These are phyloP conservation scores for Candida insectorum DNA, from an alignment of 805 yeast species.

Conservation along the genomic window DNA sequence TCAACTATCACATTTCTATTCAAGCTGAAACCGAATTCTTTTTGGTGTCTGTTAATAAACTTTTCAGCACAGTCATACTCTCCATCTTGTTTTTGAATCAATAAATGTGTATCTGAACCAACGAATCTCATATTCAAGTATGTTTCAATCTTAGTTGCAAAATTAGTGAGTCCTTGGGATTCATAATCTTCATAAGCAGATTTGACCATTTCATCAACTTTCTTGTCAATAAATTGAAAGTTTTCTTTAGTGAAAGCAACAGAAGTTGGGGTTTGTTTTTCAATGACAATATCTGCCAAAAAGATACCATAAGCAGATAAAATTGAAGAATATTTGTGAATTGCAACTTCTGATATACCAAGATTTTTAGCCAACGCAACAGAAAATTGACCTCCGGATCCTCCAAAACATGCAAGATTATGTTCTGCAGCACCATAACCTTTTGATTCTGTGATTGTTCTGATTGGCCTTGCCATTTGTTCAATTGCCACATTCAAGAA, in stretches of 20 bases:
- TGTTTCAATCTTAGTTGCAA: conserved; percentile 52
- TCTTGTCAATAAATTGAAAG: conserved; percentile 37
- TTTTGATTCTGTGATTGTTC: conserved; percentile 34
- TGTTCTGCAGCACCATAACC: conserved; percentile 29
- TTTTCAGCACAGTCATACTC: conserved; percentile 19
- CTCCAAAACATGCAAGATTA: conserved; percentile 33
- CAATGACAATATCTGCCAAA: conserved; percentile 32
- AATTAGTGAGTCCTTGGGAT: conserved; percentile 48
- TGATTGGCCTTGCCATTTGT: conserved; percentile 32
- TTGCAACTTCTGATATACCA: conserved; percentile 25
- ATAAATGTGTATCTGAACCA: conserved; percentile 86
- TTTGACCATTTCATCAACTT: conserved; percentile 43
- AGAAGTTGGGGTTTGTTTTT: conserved; percentile 34
- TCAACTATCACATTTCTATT: conserved; percentile 35
- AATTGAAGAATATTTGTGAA: conserved; percentile 32
- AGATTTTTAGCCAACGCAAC: conserved; percentile 27
- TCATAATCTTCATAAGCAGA: conserved; percentile 37
- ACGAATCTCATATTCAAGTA: conserved; percentile 76
- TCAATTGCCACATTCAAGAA: conserved; percentile 33
- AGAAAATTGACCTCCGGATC: conserved; percentile 36
- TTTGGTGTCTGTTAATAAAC: conserved; percentile 27
- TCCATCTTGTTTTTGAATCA: conserved; percentile 46
- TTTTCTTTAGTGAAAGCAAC: conserved; percentile 17
- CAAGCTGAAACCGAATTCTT: conserved; percentile 36
- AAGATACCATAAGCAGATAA: conserved; percentile 33